Evolutionary conservation across 495 filamentous ascomycete species (phyloP), one percentile per base, ranked within the genome.

Genomic region (Saxophila tyrrhenica): DNA sequence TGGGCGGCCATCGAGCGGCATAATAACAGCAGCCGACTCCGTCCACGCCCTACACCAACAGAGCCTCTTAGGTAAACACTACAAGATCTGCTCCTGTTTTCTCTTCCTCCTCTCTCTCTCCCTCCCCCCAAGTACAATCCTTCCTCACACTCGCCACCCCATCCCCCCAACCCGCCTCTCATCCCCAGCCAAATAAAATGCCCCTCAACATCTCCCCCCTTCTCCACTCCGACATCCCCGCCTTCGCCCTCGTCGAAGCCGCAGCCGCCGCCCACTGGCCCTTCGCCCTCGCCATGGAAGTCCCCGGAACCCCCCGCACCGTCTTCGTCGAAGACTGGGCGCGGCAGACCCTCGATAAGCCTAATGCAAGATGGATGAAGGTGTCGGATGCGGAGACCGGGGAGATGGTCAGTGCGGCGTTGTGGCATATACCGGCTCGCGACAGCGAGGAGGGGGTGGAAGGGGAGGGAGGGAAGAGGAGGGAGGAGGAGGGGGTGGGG

Each of bases 171-270:
- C n/a, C 51, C 5, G 2, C 39, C 17, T 23, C 23, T n/a, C 24
- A 11, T 39, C 24, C 2, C 24, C 13, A n/a, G 20, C 43, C 43
- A 46, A 46, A 29, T 35, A 39, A 55, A 16, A 62, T 62, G 59
- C 38, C 56, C n/a, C 46, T 62, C 47, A 1, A 48, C 17, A 15
- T 59, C n/a, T 38, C 24, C 50, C 52, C 22, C 17, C 22, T 62
- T 22, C 20, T 35, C 19, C 29, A 52, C 29, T 19, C 48, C 19
- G 60, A 62, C 47, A 54, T 55, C 24, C 51, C 56, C 2, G 51
- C 56, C 50, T 58, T 58, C 55, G 50, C 57, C 32, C 20, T 39
- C 32, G 22, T 59, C 20, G 50, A 55, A 21, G 48, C 5, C 7
- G 56, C 46, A 19, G 50, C 56, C 7, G 50, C 55, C 39, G 46